Conservation (phyloP, 108 stramenopile species). For the Conticribra guillardii region DNA sequence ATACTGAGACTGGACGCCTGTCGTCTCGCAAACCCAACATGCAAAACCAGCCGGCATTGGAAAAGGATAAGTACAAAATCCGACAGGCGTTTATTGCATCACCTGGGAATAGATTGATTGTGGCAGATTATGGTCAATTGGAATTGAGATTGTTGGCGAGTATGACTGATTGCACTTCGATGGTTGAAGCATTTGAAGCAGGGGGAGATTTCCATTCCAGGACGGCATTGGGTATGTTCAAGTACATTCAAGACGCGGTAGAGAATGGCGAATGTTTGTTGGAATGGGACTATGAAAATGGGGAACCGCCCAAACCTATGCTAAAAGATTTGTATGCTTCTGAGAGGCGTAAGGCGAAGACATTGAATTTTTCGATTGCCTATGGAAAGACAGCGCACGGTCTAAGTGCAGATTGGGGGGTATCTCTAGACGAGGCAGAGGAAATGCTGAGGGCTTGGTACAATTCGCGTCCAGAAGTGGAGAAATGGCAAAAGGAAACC, state of each 20-base stretch:
- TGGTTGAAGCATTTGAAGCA: conserved; percentile 96
- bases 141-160: conserved; percentile 96
- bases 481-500: conserved; percentile 90
- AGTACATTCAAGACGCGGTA: conserved; percentile 92
- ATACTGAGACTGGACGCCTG: conserved; percentile 98
- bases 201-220: conserved; percentile 99
- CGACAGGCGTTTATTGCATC: conserved; percentile 93
- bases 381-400: conserved; percentile 99
- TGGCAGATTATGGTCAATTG: conserved; percentile 99
- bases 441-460: conserved; percentile 97
- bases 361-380: conserved; percentile 99
- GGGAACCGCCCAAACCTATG: conserved; percentile 92
- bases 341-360: conserved; percentile 98
- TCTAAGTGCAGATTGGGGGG: conserved; percentile 96
- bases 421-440: conserved; percentile 87
- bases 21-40: conserved; percentile 96
- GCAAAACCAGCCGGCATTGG: conserved; percentile 99
- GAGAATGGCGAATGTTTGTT: conserved; percentile 93
- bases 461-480: conserved; percentile 93
- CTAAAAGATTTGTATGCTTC: conserved; percentile 97
- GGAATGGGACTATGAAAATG: conserved; percentile 97
- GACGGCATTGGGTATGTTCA: conserved; percentile 99
- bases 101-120: conserved; percentile 92
- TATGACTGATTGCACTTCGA: conserved; percentile 94
- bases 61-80: conserved; percentile 96